Percentiles rank a stretch among this genome's conserved stretches.
These are phyloP conservation scores for Lactarius akahatsu DNA, from an alignment of 768 basidiomycete genomes.

Conservation along the genomic window DNA sequence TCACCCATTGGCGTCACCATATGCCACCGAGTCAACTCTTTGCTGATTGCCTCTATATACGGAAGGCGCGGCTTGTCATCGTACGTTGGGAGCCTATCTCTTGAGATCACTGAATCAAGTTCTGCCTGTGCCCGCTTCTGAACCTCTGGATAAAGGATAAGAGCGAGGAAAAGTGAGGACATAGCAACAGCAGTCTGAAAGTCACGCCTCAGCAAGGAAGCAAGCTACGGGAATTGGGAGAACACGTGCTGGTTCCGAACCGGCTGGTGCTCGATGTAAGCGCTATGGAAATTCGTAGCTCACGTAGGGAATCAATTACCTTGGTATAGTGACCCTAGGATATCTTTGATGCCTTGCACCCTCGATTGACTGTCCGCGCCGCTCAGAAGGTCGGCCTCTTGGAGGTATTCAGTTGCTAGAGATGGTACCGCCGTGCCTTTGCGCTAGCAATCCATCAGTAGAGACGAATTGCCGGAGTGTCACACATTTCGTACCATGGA, in stretches of 20 bases:
- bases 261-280: not conserved
- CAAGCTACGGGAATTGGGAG: not conserved
- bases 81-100: not conserved
- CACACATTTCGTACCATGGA: not conserved
- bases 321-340: not conserved
- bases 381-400: not conserved
- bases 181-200: conserved; percentile 21
- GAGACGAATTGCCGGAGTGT: not conserved
- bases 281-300: not conserved
- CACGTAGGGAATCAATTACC: not conserved
- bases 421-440: conserved; percentile 1
- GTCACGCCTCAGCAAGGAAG: not conserved
- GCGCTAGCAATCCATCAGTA: not conserved
- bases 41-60: conserved; percentile 29
- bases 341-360: not conserved
- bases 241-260: not conserved
- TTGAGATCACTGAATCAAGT: conserved; percentile 30
- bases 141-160: conserved; percentile 32
- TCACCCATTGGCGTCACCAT: conserved; percentile 27
- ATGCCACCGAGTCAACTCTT: conserved; percentile 31
- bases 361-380: not conserved
- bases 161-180: conserved; percentile 33
- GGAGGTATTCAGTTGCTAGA: not conserved
- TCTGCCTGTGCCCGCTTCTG: conserved; percentile 32
- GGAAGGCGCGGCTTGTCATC: not conserved